phyloP scores from a whole-genome alignment of 495 filamentous ascomycete genomes.

The Halenospora varia region DNA sequence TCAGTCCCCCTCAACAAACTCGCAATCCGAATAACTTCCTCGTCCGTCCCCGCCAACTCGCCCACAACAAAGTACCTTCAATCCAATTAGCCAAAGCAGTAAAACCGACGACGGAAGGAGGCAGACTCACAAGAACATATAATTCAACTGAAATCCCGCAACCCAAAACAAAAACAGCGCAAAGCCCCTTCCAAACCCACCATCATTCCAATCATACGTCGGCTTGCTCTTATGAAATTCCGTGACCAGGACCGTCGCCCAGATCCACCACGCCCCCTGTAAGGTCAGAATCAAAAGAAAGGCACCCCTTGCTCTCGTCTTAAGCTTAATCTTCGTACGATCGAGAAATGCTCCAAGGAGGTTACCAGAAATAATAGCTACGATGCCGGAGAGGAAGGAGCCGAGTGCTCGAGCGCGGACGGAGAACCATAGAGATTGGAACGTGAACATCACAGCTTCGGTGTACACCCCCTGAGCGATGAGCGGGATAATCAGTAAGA shows the following conservation, averaged over 20 bases:
- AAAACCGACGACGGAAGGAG: too few relatives aligned
- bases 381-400: conserved; percentile 56
- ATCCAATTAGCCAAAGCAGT: too few relatives aligned
- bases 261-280: conserved; percentile 60
- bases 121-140: too few relatives aligned
- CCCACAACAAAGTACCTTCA: too few relatives aligned
- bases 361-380: conserved; percentile 54
- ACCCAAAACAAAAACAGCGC: too few relatives aligned
- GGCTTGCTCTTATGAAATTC: conserved; percentile 46
- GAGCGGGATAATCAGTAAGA: conserved; percentile 54
- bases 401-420: conserved; percentile 59
- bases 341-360: conserved; percentile 55
- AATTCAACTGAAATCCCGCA: too few relatives aligned
- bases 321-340: conserved; percentile 40
- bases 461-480: conserved; percentile 59
- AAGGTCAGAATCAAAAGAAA: conserved; percentile 43
- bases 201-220: conserved; percentile 52
- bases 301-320: conserved; percentile 26
- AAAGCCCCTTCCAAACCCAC: too few relatives aligned
- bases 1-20: too few relatives aligned
- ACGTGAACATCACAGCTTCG: conserved; percentile 62
- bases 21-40: too few relatives aligned
- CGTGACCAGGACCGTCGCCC: conserved; percentile 53
- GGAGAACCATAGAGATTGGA: conserved; percentile 53
- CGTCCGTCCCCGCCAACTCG: too few relatives aligned